phyloP scores from a whole-genome alignment of 2,329 filamentous ascomycete species.

The Fusarium graminum region DNA sequence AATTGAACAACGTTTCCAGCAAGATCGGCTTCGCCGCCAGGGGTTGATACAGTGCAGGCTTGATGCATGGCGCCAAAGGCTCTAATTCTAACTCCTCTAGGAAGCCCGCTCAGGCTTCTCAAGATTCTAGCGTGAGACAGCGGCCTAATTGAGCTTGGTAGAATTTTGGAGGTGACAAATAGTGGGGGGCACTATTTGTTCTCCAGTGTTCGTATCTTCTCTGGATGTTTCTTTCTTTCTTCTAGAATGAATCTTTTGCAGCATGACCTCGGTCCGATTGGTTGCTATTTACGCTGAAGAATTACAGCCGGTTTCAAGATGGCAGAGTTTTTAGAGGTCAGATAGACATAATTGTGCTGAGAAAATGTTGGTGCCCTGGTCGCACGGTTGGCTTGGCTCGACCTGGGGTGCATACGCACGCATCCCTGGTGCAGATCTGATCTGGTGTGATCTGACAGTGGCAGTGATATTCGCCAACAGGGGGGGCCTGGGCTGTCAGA shows the following conservation, averaged over 20 bases:
- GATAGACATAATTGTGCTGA: background rate
- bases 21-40: slow-evolving; percentile 20
- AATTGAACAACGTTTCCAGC: slow-evolving; percentile 6
- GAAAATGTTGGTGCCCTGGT: background rate
- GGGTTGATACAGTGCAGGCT: slow-evolving; percentile 1
- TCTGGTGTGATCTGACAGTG: slow-evolving; percentile 24
- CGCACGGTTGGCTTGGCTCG: slow-evolving; percentile 20
- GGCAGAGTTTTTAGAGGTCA: background rate
- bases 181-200: slow-evolving; percentile 27
- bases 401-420: slow-evolving; percentile 13
- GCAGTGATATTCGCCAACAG: slow-evolving; percentile 11
- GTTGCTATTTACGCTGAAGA: background rate
- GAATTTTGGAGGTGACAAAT: slow-evolving; percentile 12
- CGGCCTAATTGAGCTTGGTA: slow-evolving; percentile 27
- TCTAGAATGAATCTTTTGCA: background rate
- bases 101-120: slow-evolving; percentile 26
- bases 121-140: slow-evolving; percentile 46
- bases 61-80: background rate
- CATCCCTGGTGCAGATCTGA: slow-evolving; percentile 37
- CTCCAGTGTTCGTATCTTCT: background rate
- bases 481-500: slow-evolving; percentile 42
- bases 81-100: slow-evolving; percentile 30
- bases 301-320: background rate
- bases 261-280: background rate
- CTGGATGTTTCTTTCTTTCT: background rate